Conservation (phyloP, 2,329 filamentous ascomycete species). For the Claviceps sp. region DNA sequence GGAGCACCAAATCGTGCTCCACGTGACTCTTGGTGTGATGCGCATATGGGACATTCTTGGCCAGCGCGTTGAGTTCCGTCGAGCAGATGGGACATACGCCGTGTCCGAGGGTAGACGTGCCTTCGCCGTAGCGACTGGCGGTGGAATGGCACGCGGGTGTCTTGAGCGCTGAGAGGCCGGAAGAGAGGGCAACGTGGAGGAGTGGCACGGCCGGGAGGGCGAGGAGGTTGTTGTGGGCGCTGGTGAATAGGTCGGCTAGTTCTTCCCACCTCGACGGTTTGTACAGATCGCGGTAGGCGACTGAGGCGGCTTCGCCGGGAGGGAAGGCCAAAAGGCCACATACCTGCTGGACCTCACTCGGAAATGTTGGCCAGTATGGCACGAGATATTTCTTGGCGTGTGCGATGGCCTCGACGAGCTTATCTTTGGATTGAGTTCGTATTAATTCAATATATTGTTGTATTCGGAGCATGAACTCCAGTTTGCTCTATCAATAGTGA, state of each 20-base stretch:
- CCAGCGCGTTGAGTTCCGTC: slow-evolving; percentile 85
- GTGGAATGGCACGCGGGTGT: slow-evolving; percentile 81
- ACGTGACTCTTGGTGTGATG: slow-evolving; percentile 91
- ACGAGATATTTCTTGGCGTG: slow-evolving; percentile 75
- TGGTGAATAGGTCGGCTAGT: slow-evolving; percentile 68
- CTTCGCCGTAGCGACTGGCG: slow-evolving; percentile 26
- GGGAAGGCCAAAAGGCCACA: slow-evolving; percentile 70
- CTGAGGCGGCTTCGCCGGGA: slow-evolving; percentile 30
- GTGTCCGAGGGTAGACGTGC: slow-evolving; percentile 40
- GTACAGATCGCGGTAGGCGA: slow-evolving; percentile 48
- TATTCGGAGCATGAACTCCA: slow-evolving; percentile 85
- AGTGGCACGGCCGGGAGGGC: slow-evolving; percentile 70
- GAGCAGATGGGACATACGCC: slow-evolving; percentile 92
- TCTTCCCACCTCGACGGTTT: slow-evolving; percentile 57
- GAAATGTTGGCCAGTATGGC: slow-evolving; percentile 54
- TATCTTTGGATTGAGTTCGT: slow-evolving; percentile 47
- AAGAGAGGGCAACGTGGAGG: slow-evolving; percentile 79
- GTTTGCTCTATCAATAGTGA: slow-evolving; percentile 43
- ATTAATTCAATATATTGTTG: slow-evolving; percentile 94
- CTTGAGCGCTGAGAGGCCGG: slow-evolving; percentile 87
- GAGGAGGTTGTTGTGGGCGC: slow-evolving; percentile 76
- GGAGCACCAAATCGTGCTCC: slow-evolving; percentile 69
- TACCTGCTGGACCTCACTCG: slow-evolving; percentile 55
- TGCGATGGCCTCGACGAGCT: slow-evolving; percentile 60
- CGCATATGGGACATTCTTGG: slow-evolving; percentile 79